Base-by-base conservation (phyloP, 1,284 basidiomycete species). In the Neotropicomus parvogracilis region DNA sequence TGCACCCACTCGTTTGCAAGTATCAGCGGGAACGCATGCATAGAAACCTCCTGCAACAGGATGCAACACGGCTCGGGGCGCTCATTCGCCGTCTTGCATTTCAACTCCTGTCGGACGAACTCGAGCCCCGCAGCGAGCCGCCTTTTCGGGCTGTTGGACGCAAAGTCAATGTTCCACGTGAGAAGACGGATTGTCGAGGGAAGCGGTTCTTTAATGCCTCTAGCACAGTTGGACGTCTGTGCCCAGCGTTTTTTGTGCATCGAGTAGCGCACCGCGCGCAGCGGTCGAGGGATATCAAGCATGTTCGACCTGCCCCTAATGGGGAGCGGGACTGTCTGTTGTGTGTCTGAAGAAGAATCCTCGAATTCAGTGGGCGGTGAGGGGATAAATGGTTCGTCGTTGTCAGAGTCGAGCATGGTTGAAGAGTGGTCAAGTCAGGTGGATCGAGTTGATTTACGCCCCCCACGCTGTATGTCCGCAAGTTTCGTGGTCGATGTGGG, bases 151-250 rank as follows among this genome's bases (percentile, higher is more conserved):
- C 68, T 55, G 0, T 60, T 54, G 10, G 66, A 64, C 44, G 63
- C 56, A 59, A 75, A 80, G 59, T 83, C 77, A 42, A 87, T 59
- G 62, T 88, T 87, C 85, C 85, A 88, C 29, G 81, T 78, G 49
- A 85, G 60, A 34, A 88, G 58, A 40, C 70, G 70, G 40, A 85
- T 56, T 29, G 59, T 69, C 26, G 68, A 69, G 21, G 72, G 74
- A 49, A 68, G 66, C 12, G 68, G 64, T 51, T 64, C 56, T 50
- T 61, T 66, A 45, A 69, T 54, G 44, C 55, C 62, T 57, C 52
- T 49, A 37, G 57, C 60, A 43, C 64, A 66, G 46, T 69, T 59
- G 32, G 69, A 66, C n/a, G 66, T 66, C 49, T 59, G 65, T 41
- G 64, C 43, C 64, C 64, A 66, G 6, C 57, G 59, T 26, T 49